These are phyloP conservation scores for Coemansia biformis DNA, from an alignment of 192 early-diverging fungal species.

Conservation along the genomic window DNA sequence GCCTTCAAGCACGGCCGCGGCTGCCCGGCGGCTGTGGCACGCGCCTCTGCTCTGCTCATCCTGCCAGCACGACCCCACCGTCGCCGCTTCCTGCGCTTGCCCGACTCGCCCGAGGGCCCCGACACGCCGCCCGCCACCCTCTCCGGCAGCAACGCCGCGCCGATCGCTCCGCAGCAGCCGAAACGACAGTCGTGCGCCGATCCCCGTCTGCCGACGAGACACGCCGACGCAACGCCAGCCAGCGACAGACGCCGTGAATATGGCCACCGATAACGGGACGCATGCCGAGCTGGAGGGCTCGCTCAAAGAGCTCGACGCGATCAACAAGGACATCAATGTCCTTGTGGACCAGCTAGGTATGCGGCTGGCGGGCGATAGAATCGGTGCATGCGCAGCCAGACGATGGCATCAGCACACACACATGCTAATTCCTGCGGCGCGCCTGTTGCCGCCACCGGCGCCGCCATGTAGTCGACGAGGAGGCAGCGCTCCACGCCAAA, in stretches of 20 bases:
- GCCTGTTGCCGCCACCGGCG: not conserved
- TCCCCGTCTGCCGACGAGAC: no score
- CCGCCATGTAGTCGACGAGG: conserved; percentile 38
- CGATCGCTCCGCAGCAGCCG: no score
- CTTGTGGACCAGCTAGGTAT: conserved; percentile 46
- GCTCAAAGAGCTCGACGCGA: conserved; percentile 24
- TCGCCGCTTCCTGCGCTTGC: no score
- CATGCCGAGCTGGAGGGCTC: conserved; percentile 20
- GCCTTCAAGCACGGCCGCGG: not conserved
- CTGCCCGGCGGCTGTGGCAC: not conserved
- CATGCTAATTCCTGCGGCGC: conserved; percentile 1
- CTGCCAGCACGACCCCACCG: not conserved
- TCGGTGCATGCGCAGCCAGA: not conserved
- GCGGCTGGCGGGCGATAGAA: not conserved
- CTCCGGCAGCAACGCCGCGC: no score
- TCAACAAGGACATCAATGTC: conserved; percentile 35
- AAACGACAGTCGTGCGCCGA: no score
- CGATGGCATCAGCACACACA: not conserved
- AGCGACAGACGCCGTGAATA: conserved; percentile 6
- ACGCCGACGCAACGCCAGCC: conserved; percentile 2
- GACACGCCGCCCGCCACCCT: no score
- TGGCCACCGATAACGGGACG: conserved; percentile 30
- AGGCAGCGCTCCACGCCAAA: conserved; percentile 47
- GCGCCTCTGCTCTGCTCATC: conserved; percentile 1
- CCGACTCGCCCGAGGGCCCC: no score